Percentiles rank a stretch among this genome's conserved stretches.
Evolutionary conservation across 176 grass and related monocot species (phyloP).

Genomic region (Aegilops tauschii): DNA sequence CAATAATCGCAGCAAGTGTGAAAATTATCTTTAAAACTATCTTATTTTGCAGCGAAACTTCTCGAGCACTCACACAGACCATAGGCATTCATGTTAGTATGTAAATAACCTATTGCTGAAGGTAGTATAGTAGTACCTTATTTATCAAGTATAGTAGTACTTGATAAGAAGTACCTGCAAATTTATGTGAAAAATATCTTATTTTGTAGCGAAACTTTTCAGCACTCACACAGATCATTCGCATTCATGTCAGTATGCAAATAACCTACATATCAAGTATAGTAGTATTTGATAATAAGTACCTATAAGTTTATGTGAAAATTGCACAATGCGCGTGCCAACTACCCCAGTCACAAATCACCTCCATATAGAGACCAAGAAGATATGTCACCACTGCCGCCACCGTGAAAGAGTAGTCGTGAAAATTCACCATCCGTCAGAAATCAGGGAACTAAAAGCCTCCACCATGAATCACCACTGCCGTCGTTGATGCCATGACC

Average conservation of each 20-base stretch:
- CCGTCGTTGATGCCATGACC: too few species aligned
- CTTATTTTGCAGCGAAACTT: not conserved
- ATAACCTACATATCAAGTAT: not conserved
- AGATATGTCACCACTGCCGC: too few species aligned
- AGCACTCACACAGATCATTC: not conserved
- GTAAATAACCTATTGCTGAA: constrained; percentile 16
- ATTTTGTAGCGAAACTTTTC: not conserved
- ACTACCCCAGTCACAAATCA: too few species aligned
- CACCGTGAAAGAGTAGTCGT: too few species aligned
- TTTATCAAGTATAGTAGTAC: constrained; percentile 14
- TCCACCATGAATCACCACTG: too few species aligned
- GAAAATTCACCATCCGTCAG: too few species aligned
- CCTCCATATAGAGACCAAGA: too few species aligned
- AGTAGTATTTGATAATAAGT: too few species aligned
- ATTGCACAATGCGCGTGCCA: too few species aligned
- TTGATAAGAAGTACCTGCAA: constrained; percentile 76
- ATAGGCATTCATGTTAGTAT: not conserved
- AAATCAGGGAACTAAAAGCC: too few species aligned
- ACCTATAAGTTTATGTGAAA: too few species aligned
- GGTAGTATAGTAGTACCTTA: constrained; percentile 1
- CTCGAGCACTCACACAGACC: not conserved
- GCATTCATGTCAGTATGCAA: constrained; percentile 13
- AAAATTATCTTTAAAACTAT: constrained; percentile 37
- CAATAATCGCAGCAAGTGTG: not conserved
- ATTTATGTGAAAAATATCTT: not conserved